Base-by-base conservation (phyloP, 2,329 filamentous ascomycete species). In the Emericellopsis atlantica region DNA sequence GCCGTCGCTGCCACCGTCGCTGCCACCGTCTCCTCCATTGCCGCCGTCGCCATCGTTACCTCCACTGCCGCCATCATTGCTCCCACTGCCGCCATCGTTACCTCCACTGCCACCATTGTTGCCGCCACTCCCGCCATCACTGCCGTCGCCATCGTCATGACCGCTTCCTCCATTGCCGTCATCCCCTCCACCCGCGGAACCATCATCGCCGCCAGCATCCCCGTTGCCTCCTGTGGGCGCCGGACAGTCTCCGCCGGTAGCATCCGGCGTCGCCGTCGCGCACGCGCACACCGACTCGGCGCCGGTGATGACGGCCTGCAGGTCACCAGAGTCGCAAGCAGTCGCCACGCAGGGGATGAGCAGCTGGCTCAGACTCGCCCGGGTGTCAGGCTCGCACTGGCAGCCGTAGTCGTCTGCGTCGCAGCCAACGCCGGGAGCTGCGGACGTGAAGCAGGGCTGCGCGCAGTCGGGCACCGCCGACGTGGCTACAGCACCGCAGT, bases 381-480 rank as follows among this genome's bases (percentile, higher is more conserved):
- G 42, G 26, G 45, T 43, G 3, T 46, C 46, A 11, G 47, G 40
- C 14, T 50, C 40, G 40, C 54, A 57, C 22, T 56, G 53, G 18
- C 54, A 57, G 8, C 46, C 46, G 32, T 50, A 56, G 44, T 56
- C 54, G 21, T 42, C 31, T 16, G 47, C 43, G 21, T 43, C 49
- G 40, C 55, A 58, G 29, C 49, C 53, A 12, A 58, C 48, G 2
- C 43, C 41, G 0, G 51, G 49, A n/a, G 52, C 53, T 16, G 49
- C 49, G n/a, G 46, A 46, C 4, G 45, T 36, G 46, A 56, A 56
- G 44, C 55, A 57, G 12, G 45, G 34, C 18, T 55, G 48, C 15
- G 54, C 54, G 18, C 54, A 56, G 2, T 44, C 40, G 3, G 54
- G 54, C 31, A 56, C 49, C 8, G 49, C 53, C 21, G 49, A 43